Conservation (phyloP, 495 filamentous ascomycete species). For the Aspergillus steynii region DNA sequence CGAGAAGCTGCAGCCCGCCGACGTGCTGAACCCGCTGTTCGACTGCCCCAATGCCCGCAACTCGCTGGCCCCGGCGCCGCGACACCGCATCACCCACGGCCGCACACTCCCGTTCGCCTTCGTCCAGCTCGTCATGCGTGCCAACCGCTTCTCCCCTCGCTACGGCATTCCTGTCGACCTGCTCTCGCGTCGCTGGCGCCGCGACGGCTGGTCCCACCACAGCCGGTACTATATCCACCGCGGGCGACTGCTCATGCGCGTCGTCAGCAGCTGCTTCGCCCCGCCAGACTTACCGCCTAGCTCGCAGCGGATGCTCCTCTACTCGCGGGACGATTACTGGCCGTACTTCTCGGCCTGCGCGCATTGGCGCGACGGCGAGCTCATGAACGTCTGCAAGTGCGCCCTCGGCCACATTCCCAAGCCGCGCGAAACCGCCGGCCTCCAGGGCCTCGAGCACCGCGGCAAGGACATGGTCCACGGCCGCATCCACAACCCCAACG, state of each 20-base stretch:
- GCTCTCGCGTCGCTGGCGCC: conserved; percentile 51
- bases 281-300: conserved; percentile 41
- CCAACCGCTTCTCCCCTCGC: conserved; percentile 34
- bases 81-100: conserved; percentile 52
- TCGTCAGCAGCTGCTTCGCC: conserved; percentile 48
- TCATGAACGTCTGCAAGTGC: conserved; percentile 60
- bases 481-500: conserved; percentile 41
- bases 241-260: conserved; percentile 54
- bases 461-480: conserved; percentile 38
- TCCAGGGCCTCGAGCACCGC: conserved; percentile 42
- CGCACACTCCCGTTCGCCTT: conserved; percentile 54
- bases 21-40: conserved; percentile 53
- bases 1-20: conserved; percentile 49
- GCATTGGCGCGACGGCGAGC: conserved; percentile 60
- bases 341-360: conserved; percentile 60
- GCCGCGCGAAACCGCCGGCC: conserved; percentile 36
- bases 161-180: conserved; percentile 47
- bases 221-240: conserved; percentile 52
- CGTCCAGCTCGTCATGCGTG: conserved; percentile 52
- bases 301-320: conserved; percentile 52
- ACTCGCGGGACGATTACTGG: conserved; percentile 58
- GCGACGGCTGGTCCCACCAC: conserved; percentile 50
- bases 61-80: conserved; percentile 40
- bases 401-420: conserved; percentile 55
- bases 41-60: conserved; percentile 48